Percentiles rank a stretch among this genome's conserved stretches.
phyloP scores from a whole-genome alignment of 257 asterid genomes.

The Fraxinus pennsylvanica region DNA sequence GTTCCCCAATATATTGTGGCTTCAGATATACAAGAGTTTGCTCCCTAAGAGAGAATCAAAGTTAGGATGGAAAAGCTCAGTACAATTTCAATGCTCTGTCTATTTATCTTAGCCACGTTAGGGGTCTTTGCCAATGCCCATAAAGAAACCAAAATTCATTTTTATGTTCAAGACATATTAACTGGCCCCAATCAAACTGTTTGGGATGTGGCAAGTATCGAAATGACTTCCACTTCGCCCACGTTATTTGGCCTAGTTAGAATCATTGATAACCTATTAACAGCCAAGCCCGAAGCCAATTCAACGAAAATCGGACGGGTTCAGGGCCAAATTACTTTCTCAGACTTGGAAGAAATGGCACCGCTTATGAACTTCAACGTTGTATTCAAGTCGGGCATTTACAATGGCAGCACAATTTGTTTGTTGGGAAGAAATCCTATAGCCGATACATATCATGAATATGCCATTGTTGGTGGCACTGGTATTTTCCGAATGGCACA shows the following conservation, averaged over 20 bases:
- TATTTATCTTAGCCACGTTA: neutral
- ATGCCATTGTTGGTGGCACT: constrained; percentile 36
- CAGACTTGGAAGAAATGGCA: constrained; percentile 27
- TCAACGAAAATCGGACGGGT: constrained; percentile 33
- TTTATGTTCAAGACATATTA: constrained; percentile 34
- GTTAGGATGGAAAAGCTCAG: neutral
- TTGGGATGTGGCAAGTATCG: constrained; percentile 34
- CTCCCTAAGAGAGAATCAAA: neutral
- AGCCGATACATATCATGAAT: constrained; percentile 18
- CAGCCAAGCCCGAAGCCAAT: constrained; percentile 12
- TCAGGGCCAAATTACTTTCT: constrained; percentile 34
- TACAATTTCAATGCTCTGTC: neutral
- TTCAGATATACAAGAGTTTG: neutral
- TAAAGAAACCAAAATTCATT: constrained; percentile 28
- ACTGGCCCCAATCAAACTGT: constrained; percentile 34
- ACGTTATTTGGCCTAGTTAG: constrained; percentile 31
- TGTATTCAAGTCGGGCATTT: constrained; percentile 19
- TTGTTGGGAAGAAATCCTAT: constrained; percentile 32
- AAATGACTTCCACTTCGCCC: constrained; percentile 21
- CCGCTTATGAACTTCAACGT: constrained; percentile 30
- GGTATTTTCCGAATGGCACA: constrained; percentile 32
- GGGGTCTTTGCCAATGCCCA: neutral
- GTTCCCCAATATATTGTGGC: neutral
- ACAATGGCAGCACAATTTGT: constrained; percentile 25
- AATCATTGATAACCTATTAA: constrained; percentile 31